Conservation (phyloP, 2,329 filamentous ascomycete genomes). For the Alternaria hordeiaustralica region DNA sequence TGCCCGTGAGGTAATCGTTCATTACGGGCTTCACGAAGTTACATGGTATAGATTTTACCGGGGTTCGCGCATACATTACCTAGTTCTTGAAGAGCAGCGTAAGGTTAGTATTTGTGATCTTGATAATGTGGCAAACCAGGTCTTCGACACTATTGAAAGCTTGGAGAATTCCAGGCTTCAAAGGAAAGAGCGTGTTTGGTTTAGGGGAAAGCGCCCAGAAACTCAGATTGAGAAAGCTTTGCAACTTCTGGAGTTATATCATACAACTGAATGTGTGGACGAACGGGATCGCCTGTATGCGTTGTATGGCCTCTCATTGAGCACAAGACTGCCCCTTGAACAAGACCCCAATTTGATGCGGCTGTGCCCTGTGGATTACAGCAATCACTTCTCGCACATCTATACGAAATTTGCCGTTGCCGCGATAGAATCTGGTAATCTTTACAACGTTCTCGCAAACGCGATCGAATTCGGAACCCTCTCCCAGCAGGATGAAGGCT, state of each 20-base stretch:
- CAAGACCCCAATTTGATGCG: too few relatives aligned
- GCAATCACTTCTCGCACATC: background rate
- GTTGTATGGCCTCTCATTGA: background rate
- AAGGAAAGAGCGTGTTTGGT: background rate
- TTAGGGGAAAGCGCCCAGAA: too few relatives aligned
- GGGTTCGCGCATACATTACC: background rate
- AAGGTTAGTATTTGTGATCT: too few relatives aligned
- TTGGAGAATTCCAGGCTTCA: background rate
- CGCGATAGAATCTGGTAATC: background rate
- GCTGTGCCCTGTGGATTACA: background rate
- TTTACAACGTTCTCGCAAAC: background rate
- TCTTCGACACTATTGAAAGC: too few relatives aligned
- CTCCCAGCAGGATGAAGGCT: background rate
- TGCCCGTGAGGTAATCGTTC: background rate
- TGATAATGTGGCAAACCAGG: too few relatives aligned
- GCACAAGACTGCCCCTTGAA: background rate
- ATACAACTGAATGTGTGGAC: background rate
- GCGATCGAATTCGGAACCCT: background rate
- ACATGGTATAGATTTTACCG: background rate
- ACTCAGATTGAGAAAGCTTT: background rate
- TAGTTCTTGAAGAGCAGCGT: too few relatives aligned
- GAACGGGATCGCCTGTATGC: background rate
- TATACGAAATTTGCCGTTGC: background rate
- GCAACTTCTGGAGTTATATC: background rate
- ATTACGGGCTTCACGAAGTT: background rate